Conservation (phyloP, 2,329 filamentous ascomycete species). For the Pseudocercospora cruenta region DNA sequence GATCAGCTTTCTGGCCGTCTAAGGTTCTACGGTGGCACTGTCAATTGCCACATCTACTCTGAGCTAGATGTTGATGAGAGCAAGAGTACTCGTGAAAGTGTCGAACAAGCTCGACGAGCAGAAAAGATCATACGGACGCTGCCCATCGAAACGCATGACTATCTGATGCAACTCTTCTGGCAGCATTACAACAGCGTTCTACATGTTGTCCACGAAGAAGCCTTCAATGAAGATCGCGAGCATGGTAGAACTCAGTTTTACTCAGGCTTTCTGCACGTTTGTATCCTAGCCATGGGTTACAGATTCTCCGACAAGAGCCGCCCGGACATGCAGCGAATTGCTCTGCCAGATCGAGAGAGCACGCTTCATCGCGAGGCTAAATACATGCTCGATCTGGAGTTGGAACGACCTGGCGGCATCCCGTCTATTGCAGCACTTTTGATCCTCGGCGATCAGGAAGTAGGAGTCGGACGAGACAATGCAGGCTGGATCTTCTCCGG, state of each 20-base stretch:
- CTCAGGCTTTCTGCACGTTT: conserved; percentile 34
- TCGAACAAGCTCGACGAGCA: conserved; percentile 29
- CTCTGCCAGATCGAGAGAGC: conserved; percentile 31
- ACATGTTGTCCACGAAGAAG: conserved; percentile 33
- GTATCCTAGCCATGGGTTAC: conserved; percentile 34
- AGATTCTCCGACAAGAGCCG: conserved; percentile 32
- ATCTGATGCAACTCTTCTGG: conserved; percentile 34
- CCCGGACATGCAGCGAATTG: conserved; percentile 30
- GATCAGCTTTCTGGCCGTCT: conserved; percentile 31
- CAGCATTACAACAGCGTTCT: conserved; percentile 33
- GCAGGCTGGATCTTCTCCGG: conserved; percentile 35
- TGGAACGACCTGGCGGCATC: conserved; percentile 31
- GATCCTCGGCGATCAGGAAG: conserved; percentile 32
- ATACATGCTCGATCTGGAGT: conserved; percentile 34
- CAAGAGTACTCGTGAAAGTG: conserved; percentile 17
- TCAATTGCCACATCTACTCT: conserved; percentile 33
- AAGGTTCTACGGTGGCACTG: conserved; percentile 33
- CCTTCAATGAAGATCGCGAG: conserved; percentile 31
- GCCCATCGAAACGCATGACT: conserved; percentile 31
- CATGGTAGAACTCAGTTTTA: conserved; percentile 31
- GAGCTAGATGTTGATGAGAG: conserved; percentile 27
- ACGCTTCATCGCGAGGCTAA: conserved; percentile 33
- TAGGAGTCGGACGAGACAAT: conserved; percentile 33
- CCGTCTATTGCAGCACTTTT: conserved; percentile 32
- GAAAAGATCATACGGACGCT: conserved; percentile 31